A percentile compares a stretch with the other conserved stretches of the same genome.
These are phyloP conservation scores for Spergularia azorica DNA, from an alignment of 179 eudicot genomes.

Conservation along the genomic window DNA sequence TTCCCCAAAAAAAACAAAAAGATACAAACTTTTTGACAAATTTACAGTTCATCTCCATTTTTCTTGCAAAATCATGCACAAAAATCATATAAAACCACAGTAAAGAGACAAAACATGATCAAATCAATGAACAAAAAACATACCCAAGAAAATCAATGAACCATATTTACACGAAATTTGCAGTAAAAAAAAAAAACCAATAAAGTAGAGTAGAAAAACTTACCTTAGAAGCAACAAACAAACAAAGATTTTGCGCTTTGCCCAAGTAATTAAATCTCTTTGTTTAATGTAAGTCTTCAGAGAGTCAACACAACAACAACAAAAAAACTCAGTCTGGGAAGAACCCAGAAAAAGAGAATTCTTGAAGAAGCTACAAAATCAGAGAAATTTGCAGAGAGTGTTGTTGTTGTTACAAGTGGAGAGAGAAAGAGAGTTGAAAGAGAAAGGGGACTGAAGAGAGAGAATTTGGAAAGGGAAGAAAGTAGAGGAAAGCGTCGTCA, in stretches of 20 bases:
- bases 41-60: background rate
- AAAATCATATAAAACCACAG: background rate
- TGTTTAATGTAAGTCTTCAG: constrained; percentile 19
- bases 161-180: too few relatives aligned
- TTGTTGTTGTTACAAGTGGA: background rate
- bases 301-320: constrained; percentile 20
- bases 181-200: background rate
- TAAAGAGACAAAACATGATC: constrained; percentile 11
- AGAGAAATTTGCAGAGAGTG: constrained; percentile 1
- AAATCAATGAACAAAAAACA: background rate
- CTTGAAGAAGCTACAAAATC: background rate
- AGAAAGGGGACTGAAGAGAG: constrained; percentile 14
- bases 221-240: constrained; percentile 23
- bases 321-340: background rate
- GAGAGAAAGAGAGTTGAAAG: constrained; percentile 9
- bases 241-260: constrained; percentile 14
- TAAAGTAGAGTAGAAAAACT: background rate
- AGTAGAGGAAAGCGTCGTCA: constrained; percentile 21
- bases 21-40: background rate
- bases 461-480: background rate
- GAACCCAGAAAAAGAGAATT: background rate
- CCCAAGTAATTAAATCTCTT: background rate
- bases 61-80: background rate
- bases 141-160: constrained; percentile 11
- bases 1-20: background rate